Evolutionary conservation across 2,329 filamentous ascomycete species (phyloP).

Genomic region (Cladosporium sp.): DNA sequence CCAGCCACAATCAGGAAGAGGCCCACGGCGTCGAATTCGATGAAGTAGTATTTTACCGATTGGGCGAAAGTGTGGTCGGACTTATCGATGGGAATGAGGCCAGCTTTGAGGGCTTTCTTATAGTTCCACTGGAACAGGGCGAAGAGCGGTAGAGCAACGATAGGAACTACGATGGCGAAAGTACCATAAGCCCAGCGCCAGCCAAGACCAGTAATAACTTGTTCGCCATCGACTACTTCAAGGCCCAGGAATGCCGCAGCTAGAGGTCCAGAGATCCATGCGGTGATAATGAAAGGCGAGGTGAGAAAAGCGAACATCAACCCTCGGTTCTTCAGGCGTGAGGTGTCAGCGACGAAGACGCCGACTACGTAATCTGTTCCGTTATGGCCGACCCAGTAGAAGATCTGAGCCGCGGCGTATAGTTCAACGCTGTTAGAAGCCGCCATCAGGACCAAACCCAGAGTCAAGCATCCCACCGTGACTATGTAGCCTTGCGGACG

Average conservation of each 20-base stretch:
- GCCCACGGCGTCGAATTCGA: slow-evolving; percentile 66
- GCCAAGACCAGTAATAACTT: slow-evolving; percentile 27
- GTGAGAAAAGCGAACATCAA: slow-evolving; percentile 63
- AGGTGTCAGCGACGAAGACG: slow-evolving; percentile 69
- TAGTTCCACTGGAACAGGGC: slow-evolving; percentile 60
- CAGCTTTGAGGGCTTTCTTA: slow-evolving; percentile 58
- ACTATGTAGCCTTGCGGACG: slow-evolving; percentile 63
- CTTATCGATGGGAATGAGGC: slow-evolving; percentile 49
- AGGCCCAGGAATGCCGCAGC: slow-evolving; percentile 26
- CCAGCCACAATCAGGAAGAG: slow-evolving; percentile 62
- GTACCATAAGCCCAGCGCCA: slow-evolving; percentile 70
- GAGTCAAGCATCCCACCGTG: slow-evolving; percentile 52
- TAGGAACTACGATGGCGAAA: slow-evolving; percentile 65
- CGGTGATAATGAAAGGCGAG: slow-evolving; percentile 66
- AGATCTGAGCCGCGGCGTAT: slow-evolving; percentile 64
- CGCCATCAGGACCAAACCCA: slow-evolving; percentile 66
- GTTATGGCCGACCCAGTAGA: slow-evolving; percentile 63
- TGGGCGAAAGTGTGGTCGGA: slow-evolving; percentile 50
- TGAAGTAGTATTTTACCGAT: slow-evolving; percentile 54
- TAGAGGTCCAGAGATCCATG: slow-evolving; percentile 56
- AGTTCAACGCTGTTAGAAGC: slow-evolving; percentile 59
- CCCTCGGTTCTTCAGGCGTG: slow-evolving; percentile 63
- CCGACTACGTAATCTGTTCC: slow-evolving; percentile 62
- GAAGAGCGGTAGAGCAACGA: slow-evolving; percentile 61
- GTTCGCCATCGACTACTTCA: neutral